A percentile compares a stretch with the other conserved stretches of the same genome.
phyloP scores from a whole-genome alignment of 2,329 filamentous ascomycete genomes.

The Phialophora macrospora region DNA sequence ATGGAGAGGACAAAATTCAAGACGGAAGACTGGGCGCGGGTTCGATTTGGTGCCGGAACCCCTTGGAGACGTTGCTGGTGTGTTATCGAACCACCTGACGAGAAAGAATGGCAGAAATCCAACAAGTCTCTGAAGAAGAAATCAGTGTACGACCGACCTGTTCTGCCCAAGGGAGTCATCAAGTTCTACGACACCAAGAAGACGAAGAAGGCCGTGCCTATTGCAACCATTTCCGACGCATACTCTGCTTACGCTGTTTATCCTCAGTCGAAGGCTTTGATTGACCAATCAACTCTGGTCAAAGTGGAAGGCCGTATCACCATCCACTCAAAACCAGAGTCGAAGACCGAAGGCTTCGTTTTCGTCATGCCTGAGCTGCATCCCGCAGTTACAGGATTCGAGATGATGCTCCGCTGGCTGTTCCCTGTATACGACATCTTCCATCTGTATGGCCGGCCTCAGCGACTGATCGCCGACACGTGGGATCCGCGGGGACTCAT shows the following conservation, averaged over 20 bases:
- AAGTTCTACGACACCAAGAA: constrained; percentile 96
- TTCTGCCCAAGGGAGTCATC: constrained; percentile 80
- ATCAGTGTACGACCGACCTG: constrained; percentile 78
- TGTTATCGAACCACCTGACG: constrained; percentile 87
- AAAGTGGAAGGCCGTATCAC: constrained; percentile 93
- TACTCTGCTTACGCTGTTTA: constrained; percentile 96
- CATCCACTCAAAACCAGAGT: constrained; percentile 78
- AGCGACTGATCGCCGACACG: constrained; percentile 82
- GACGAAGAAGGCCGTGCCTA: constrained; percentile 86
- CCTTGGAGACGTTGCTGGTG: constrained; percentile 98
- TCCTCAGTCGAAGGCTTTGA: constrained; percentile 88
- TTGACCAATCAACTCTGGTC: constrained; percentile 90
- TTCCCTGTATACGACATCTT: constrained; percentile 96
- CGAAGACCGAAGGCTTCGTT: constrained; percentile 86
- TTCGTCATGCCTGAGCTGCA: constrained; percentile 97
- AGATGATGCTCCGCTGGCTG: constrained; percentile 90
- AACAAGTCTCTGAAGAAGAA: constrained; percentile 83
- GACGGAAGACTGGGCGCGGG: constrained; percentile 90
- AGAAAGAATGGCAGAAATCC: constrained; percentile 84
- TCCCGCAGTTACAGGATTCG: constrained; percentile 90
- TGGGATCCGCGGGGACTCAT: constrained; percentile 88
- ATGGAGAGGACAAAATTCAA: constrained; percentile 79
- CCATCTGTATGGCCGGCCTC: constrained; percentile 85
- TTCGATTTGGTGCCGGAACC: constrained; percentile 92
- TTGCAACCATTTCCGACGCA: constrained; percentile 87